Conservation (phyloP, 345 rosid genomes). For the Camelina neglecta region DNA sequence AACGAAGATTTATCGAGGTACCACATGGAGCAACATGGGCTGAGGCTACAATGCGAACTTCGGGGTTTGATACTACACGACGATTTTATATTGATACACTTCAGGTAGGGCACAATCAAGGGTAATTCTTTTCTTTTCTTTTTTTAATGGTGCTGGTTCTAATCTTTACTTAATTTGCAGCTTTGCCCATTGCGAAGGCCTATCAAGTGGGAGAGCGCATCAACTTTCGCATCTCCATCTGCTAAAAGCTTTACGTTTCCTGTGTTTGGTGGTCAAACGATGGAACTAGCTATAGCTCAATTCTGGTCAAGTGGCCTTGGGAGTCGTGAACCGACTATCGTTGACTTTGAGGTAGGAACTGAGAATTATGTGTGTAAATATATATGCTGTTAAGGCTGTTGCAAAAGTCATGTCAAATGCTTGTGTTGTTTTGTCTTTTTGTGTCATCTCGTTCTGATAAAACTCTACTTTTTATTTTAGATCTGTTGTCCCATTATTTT, state of each 20-base stretch:
- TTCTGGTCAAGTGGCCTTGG: constrained; percentile 99
- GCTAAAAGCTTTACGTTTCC: constrained; percentile 80
- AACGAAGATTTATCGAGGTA: constrained; percentile 85
- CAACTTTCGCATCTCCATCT: constrained; percentile 80
- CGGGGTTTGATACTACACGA: constrained; percentile 86
- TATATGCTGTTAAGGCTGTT: constrained; percentile 1
- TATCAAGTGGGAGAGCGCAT: constrained; percentile 78
- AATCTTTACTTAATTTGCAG: constrained; percentile 57
- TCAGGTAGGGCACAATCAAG: constrained; percentile 61
- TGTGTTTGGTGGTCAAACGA: constrained; percentile 85
- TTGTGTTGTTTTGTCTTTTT: constrained; percentile 20
- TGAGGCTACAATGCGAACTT: constrained; percentile 89
- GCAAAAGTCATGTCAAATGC: constrained; percentile 3
- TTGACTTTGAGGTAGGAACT: constrained; percentile 86
- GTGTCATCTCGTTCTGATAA: constrained; percentile 3
- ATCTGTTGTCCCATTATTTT: constrained; percentile 8
- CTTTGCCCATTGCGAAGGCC: constrained; percentile 93
- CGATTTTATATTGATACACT: constrained; percentile 82
- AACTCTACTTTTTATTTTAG: constrained; percentile 20
- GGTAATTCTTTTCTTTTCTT: not conserved
- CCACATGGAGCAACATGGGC: constrained; percentile 94
- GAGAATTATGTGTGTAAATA: constrained; percentile 2
- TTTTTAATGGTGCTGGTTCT: constrained; percentile 34
- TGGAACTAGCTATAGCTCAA: constrained; percentile 95
- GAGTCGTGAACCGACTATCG: constrained; percentile 76